These are phyloP conservation scores for Elongisporangium anandrum DNA, from an alignment of 352 stramenopile genomes.

Conservation along the genomic window DNA sequence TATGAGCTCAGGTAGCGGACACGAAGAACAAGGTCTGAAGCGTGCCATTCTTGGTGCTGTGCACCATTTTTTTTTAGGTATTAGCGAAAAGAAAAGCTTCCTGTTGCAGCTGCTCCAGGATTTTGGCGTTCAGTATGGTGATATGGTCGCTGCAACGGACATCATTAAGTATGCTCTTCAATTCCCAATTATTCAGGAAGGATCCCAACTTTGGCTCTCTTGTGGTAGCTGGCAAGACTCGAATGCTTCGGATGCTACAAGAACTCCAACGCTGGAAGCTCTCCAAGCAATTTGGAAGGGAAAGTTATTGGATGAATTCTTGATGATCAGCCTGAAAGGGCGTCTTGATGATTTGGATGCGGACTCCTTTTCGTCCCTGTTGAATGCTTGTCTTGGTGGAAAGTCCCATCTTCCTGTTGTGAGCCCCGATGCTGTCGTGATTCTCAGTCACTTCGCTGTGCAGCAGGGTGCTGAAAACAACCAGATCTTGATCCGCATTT, in stretches of 20 bases:
- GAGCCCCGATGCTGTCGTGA: constrained; percentile 65
- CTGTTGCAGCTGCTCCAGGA: constrained; percentile 67
- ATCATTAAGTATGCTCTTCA: constrained; percentile 56
- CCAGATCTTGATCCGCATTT: constrained; percentile 46
- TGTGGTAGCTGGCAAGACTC: constrained; percentile 50
- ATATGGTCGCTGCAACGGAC: constrained; percentile 47
- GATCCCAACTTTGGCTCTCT: constrained; percentile 40
- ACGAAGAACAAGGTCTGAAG: constrained; percentile 13
- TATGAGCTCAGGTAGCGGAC: neutral
- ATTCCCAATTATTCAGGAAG: constrained; percentile 39
- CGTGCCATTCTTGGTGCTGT: constrained; percentile 28
- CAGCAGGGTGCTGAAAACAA: constrained; percentile 34
- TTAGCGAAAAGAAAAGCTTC: constrained; percentile 60
- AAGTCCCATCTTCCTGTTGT: constrained; percentile 38
- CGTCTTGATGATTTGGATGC: constrained; percentile 59
- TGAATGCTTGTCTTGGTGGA: constrained; percentile 53
- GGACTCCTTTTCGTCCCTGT: constrained; percentile 38
- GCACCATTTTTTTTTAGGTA: constrained; percentile 47
- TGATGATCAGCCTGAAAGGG: constrained; percentile 77
- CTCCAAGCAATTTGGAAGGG: constrained; percentile 62
- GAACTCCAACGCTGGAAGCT: constrained; percentile 12
- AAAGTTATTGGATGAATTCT: constrained; percentile 74
- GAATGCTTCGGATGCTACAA: neutral
- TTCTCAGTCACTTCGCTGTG: constrained; percentile 62
- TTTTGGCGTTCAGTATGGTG: constrained; percentile 60